These are phyloP conservation scores for Fusarium austroafricanum DNA, from an alignment of 2,329 filamentous ascomycete species.

Conservation along the genomic window DNA sequence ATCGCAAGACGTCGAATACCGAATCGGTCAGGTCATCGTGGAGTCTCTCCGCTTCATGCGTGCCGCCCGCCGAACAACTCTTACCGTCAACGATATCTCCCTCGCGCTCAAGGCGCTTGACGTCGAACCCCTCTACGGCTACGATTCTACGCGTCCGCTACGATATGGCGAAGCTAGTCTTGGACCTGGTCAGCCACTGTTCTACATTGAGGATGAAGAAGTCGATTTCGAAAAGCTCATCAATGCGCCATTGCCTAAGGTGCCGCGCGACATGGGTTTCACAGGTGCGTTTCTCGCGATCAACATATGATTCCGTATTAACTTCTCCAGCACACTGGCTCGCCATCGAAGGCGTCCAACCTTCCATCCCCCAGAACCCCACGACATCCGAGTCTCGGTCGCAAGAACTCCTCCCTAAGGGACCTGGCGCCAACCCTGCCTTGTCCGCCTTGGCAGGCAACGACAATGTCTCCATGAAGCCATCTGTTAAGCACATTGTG, in stretches of 20 bases:
- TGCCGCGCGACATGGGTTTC: conserved; percentile 91
- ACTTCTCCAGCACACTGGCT: conserved; percentile 85
- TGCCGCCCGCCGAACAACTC: conserved; percentile 83
- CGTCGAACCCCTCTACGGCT: conserved; percentile 95
- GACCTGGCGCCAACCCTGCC: conserved; percentile 86
- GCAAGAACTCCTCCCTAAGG: conserved; percentile 89
- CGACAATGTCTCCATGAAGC: conserved; percentile 86
- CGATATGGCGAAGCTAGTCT: conserved; percentile 94
- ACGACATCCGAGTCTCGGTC: conserved; percentile 84
- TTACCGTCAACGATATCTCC: conserved; percentile 90
- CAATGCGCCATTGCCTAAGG: conserved; percentile 93
- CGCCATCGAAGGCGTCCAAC: conserved; percentile 96
- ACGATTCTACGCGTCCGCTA: conserved; percentile 89
- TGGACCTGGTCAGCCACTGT: conserved; percentile 92
- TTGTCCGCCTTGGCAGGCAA: conserved; percentile 84
- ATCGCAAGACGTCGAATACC: conserved; percentile 94
- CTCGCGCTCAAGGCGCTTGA: conserved; percentile 88
- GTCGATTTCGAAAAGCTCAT: conserved; percentile 99
- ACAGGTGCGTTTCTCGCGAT: conserved; percentile 70
- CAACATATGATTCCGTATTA: not conserved
- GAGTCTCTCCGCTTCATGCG: conserved; percentile 98
- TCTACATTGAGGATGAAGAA: conserved; percentile 98
- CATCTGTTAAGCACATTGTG: conserved; percentile 93
- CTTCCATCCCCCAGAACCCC: conserved; percentile 95
- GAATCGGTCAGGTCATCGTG: conserved; percentile 91